Percentiles rank a stretch among this genome's conserved stretches.
These are phyloP conservation scores for Cryphonectria naterciae DNA, from an alignment of 2,329 filamentous ascomycete species.

Conservation along the genomic window DNA sequence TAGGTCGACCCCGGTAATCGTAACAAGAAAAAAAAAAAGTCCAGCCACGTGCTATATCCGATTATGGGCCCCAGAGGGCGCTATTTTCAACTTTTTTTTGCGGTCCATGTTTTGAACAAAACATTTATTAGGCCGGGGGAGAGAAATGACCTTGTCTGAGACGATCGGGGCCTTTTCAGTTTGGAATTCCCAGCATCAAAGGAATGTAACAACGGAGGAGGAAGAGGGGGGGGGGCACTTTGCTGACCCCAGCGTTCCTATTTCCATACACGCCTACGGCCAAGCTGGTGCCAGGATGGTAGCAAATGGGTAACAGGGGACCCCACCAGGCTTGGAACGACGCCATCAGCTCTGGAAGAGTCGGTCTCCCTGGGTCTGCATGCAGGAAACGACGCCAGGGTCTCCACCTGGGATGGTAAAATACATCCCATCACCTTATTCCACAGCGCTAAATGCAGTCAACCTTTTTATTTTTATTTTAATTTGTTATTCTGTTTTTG, in stretches of 20 bases:
- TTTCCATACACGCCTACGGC: slow-evolving; percentile 11
- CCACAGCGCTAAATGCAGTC: slow-evolving; percentile 4
- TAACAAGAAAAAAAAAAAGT: slow-evolving; percentile 17
- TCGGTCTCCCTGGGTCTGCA: slow-evolving; percentile 20
- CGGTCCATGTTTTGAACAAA: slow-evolving; percentile 9
- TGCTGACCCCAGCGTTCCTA: slow-evolving; percentile 8
- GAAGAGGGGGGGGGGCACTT: not conserved
- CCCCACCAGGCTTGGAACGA: slow-evolving; percentile 6
- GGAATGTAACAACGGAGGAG: not conserved
- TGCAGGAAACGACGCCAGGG: slow-evolving; percentile 22
- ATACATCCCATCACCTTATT: slow-evolving; percentile 4
- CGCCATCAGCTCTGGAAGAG: not conserved
- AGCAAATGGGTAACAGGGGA: slow-evolving; percentile 1
- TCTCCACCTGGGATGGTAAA: slow-evolving; percentile 14
- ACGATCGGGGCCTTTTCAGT: not conserved
- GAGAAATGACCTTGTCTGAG: not conserved
- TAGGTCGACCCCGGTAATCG: slow-evolving; percentile 23
- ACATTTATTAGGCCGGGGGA: not conserved
- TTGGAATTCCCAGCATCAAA: slow-evolving; percentile 5
- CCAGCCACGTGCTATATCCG: slow-evolving; percentile 28
- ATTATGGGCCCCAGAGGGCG: slow-evolving; percentile 13
- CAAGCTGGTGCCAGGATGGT: slow-evolving; percentile 6
- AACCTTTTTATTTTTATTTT: not conserved
- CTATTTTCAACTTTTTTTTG: slow-evolving; percentile 6
- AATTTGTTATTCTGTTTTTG: not conserved